Conservation (phyloP, 2,329 filamentous ascomycete species). For the Domatiomyces catenatus region DNA sequence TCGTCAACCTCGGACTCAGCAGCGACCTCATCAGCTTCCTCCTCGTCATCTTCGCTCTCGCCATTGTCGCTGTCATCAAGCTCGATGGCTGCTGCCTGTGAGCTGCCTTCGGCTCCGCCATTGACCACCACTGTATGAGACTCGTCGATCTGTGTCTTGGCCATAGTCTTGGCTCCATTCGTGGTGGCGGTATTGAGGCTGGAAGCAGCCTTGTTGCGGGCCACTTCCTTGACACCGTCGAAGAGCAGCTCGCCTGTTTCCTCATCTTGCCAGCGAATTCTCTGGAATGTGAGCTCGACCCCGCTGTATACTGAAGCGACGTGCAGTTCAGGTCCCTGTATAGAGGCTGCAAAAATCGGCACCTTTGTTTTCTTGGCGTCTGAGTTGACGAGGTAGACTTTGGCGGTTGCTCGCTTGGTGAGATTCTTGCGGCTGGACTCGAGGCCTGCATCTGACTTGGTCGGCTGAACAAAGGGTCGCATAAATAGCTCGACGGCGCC, state of each 20-base stretch:
- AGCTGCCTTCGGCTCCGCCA: constrained; percentile 23
- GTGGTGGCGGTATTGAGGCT: constrained; percentile 33
- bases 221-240: constrained; percentile 30
- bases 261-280: constrained; percentile 31
- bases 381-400: constrained; percentile 30
- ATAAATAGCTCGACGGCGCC: constrained; percentile 36
- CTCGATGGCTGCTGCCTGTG: constrained; percentile 28
- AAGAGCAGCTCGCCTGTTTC: constrained; percentile 29
- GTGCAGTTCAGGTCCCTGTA: constrained; percentile 32
- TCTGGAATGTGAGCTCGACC: constrained; percentile 35
- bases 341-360: constrained; percentile 28
- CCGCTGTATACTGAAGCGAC: constrained; percentile 36
- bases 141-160: constrained; percentile 42
- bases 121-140: constrained; percentile 38
- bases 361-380: constrained; percentile 26
- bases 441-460: constrained; percentile 19
- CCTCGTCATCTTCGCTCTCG: constrained; percentile 12
- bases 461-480: constrained; percentile 30
- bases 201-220: constrained; percentile 28
- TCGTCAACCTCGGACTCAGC: constrained; percentile 13
- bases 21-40: constrained; percentile 14
- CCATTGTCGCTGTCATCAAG: constrained; percentile 31
- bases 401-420: constrained; percentile 31
- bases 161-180: constrained; percentile 37
- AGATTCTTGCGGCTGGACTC: constrained; percentile 22